Evolutionary conservation across 164 flowering plant species (phyloP), one percentile per base, ranked within the genome.

Genomic region (Stephania yunnanensis): DNA sequence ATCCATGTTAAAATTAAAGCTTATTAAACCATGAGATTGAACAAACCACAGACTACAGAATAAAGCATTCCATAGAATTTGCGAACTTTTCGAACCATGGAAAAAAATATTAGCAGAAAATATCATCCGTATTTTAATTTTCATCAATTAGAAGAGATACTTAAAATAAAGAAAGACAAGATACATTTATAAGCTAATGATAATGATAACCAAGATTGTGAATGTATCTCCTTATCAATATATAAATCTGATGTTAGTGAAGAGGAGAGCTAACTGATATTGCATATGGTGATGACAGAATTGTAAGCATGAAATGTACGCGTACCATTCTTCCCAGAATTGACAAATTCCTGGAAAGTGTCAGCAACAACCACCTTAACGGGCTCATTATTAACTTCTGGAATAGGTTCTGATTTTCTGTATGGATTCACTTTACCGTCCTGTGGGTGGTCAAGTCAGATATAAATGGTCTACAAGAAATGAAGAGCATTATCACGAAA

Each of bases 351-450:
- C 68, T 90, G 83, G 44, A 96, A 80, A 84, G 77, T 96, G 74
- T 91, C 87, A 55, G 87, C 94, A 76, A 96, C 99, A 71, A 96
- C 98, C 75, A 96, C 93, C 86, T 96, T 96, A 78, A 96, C 98
- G 74, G 97, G 99, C 72, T 90, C 97, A 77, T 86, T 76, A 81
- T 96, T 94, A 45, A 78, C 87, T 77, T 89, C 92, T 19, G 99
- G 99, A 71, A 94, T 87, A 9, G 98, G 93, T 80, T 94, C 92
- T 11, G 99, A 96, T 78, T 87, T 90, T 22, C 42, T 84, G 75
- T 65, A 90, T 72, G 89, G 87, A 73, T 77, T 77, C 68, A 87
- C 69, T 3, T 81, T 87, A 12, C 97, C 97, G 10, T 90, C 94
- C 99, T 95, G 91, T 72, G 72, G 13, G 69, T 45, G 29, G 50